Evolutionary conservation across 352 stramenopile genomes (phyloP).

Genomic region (Globisporangium spiculum): DNA sequence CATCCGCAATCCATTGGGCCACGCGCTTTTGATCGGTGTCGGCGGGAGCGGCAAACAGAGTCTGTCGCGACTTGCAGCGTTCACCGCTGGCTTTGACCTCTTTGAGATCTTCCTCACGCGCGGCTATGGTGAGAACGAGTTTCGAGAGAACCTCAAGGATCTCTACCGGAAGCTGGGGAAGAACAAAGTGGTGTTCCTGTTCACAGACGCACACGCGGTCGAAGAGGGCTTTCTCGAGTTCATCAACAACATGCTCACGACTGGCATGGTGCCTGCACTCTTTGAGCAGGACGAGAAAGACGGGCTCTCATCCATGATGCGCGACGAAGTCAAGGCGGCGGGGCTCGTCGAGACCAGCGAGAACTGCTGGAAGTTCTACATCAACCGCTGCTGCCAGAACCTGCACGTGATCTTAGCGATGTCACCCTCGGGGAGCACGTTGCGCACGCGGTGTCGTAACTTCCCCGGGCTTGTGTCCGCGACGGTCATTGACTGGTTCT

Average conservation of each 20-base stretch:
- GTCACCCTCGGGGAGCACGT: slow-evolving; percentile 91
- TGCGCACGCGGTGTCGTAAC: slow-evolving; percentile 93
- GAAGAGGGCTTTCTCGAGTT: slow-evolving; percentile 96
- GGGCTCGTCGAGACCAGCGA: slow-evolving; percentile 91
- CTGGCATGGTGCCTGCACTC: slow-evolving; percentile 91
- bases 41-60: slow-evolving; percentile 94
- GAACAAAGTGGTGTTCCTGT: slow-evolving; percentile 92
- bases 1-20: slow-evolving; percentile 89
- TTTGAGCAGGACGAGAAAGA: slow-evolving; percentile 94
- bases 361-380: slow-evolving; percentile 94
- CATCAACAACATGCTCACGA: slow-evolving; percentile 98
- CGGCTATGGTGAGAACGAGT: slow-evolving; percentile 92
- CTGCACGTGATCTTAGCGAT: slow-evolving; percentile 94
- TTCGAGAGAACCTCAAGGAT: slow-evolving; percentile 93
- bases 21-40: slow-evolving; percentile 93
- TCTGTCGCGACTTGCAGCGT: slow-evolving; percentile 89
- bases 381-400: slow-evolving; percentile 92
- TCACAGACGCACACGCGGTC: slow-evolving; percentile 94
- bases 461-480: slow-evolving; percentile 93
- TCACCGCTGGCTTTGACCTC: slow-evolving; percentile 91
- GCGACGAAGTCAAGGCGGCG: slow-evolving; percentile 85
- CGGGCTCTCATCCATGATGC: slow-evolving; percentile 71
- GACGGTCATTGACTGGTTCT: slow-evolving; percentile 97
- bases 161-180: slow-evolving; percentile 89
- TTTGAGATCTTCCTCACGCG: slow-evolving; percentile 94